phyloP scores from a whole-genome alignment of 495 filamentous ascomycete species.

The Pyrenula aspistea region DNA sequence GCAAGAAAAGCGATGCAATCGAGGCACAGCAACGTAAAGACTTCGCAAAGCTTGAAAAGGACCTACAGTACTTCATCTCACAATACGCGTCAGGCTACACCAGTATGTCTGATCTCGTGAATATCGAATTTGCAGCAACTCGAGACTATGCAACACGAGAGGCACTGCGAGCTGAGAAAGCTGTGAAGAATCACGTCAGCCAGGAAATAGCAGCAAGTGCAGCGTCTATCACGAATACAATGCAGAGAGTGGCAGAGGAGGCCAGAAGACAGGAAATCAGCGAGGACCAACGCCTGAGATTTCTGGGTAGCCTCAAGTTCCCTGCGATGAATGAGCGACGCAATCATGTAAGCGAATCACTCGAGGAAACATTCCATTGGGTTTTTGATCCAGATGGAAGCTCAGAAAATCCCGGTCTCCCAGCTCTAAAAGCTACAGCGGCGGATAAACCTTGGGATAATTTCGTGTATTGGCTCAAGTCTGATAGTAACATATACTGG shows the following conservation, averaged over 20 bases:
- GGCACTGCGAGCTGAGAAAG: no score
- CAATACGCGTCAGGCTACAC: background rate
- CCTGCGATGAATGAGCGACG: background rate
- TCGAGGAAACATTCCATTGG: background rate
- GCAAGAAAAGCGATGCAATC: background rate
- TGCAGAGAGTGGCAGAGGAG: no score
- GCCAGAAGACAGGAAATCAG: no score
- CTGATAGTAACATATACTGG: slow-evolving; percentile 20
- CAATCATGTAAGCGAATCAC: background rate
- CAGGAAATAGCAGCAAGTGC: background rate
- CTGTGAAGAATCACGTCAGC: background rate
- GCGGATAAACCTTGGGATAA: background rate
- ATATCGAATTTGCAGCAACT: background rate
- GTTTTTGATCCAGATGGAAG: background rate
- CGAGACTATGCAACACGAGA: background rate
- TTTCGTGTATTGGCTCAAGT: background rate
- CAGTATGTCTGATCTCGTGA: background rate
- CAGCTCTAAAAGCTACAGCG: background rate
- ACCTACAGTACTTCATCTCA: background rate
- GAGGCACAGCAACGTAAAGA: background rate
- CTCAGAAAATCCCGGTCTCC: background rate
- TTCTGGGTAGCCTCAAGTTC: background rate
- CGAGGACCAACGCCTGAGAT: background rate
- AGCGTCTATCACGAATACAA: background rate
- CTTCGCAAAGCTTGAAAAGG: background rate